Conservation (phyloP, 352 stramenopile species). For the Pythium apleroticum region DNA sequence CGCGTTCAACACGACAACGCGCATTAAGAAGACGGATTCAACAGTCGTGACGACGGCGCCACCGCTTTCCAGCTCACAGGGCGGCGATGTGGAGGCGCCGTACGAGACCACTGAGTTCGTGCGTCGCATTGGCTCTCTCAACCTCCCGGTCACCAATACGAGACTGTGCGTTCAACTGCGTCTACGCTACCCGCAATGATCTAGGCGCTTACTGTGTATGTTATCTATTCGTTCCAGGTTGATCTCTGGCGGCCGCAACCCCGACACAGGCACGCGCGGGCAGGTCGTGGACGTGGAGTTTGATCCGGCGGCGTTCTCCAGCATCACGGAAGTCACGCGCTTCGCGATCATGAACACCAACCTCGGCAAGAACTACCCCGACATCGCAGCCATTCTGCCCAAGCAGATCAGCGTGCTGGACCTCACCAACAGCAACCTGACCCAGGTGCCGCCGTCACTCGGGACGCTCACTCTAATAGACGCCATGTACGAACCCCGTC, state of each 20-base stretch:
- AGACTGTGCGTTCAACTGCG: conserved; percentile 14
- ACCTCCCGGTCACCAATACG: not conserved
- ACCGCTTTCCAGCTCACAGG: not conserved
- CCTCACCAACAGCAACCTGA: conserved; percentile 21
- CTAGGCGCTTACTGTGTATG: not conserved
- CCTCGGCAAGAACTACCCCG: conserved; percentile 10
- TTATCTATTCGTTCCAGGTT: not conserved
- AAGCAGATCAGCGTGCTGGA: not conserved
- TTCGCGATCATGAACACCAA: conserved; percentile 23
- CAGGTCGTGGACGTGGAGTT: conserved; percentile 24
- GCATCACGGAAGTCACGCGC: not conserved
- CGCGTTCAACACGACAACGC: conserved; percentile 5
- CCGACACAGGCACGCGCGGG: conserved; percentile 7
- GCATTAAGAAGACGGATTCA: not conserved
- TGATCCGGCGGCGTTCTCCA: conserved; percentile 7
- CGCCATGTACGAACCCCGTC: conserved; percentile 1
- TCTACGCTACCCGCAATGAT: not conserved
- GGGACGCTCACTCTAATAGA: conserved; percentile 12
- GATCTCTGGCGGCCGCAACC: conserved; percentile 20
- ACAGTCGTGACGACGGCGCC: not conserved
- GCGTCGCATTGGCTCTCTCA: conserved; percentile 13
- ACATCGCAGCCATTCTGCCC: conserved; percentile 13
- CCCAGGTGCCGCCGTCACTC: conserved; percentile 2
- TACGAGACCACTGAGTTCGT: conserved; percentile 28
- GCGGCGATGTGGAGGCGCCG: conserved; percentile 3